phyloP scores from a whole-genome alignment of 306 rosid genomes.

The Medicago lupulina region DNA sequence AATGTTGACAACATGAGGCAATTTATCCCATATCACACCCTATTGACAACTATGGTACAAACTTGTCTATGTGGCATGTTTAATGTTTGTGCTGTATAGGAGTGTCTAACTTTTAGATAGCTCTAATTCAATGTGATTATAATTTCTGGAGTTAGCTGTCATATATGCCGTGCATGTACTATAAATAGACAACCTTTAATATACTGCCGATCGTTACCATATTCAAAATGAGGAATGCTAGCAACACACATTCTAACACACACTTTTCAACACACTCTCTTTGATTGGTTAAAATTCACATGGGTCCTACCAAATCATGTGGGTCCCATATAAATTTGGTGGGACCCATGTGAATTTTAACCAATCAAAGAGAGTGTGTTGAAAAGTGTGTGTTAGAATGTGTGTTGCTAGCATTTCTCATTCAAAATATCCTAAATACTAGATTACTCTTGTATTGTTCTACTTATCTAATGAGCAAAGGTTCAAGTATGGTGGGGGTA shows the following conservation, averaged over 20 bases:
- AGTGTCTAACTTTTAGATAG: conserved; percentile 7
- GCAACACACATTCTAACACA: no score
- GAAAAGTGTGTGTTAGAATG: no score
- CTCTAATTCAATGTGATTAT: conserved; percentile 5
- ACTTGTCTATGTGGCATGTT: conserved; percentile 5
- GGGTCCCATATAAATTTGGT: no score
- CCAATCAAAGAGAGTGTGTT: no score
- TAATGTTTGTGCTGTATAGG: conserved; percentile 26
- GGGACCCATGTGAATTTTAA: no score
- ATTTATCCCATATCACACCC: conserved; percentile 26
- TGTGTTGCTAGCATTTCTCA: no score
- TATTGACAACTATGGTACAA: conserved; percentile 10
- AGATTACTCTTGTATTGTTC: not conserved
- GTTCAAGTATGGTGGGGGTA: not conserved
- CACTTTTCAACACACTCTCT: no score
- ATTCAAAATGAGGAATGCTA: no score
- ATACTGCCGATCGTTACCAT: not conserved
- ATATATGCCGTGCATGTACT: conserved; percentile 13
- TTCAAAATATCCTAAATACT: conserved; percentile 24
- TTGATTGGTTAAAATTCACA: no score
- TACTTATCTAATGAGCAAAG: conserved; percentile 8
- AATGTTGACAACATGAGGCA: conserved; percentile 23
- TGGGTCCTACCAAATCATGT: no score
- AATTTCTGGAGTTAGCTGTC: not conserved
- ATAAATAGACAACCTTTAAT: conserved; percentile 15